Percentiles rank a stretch among this genome's conserved stretches.
phyloP scores from a whole-genome alignment of 768 basidiomycete species.

The Hebeloma cylindrosporum region DNA sequence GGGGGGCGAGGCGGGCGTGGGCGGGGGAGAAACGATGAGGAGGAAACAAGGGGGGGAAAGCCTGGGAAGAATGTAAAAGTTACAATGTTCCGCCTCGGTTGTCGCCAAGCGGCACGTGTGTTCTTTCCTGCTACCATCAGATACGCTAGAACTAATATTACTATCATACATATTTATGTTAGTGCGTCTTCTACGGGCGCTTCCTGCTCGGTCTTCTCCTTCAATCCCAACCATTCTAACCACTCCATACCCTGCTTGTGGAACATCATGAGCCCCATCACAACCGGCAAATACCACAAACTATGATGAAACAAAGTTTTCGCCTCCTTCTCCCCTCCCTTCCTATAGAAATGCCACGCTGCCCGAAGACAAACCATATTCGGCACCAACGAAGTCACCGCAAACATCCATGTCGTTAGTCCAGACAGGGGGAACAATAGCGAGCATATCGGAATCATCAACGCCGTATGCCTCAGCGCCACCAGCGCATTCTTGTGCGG shows the following conservation, averaged over 20 bases:
- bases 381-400: conserved; percentile 70
- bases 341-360: conserved; percentile 75
- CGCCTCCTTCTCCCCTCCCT: conserved; percentile 75
- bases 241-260: conserved; percentile 88
- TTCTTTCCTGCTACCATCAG: not conserved
- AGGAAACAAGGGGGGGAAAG: conserved; percentile 14
- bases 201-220: conserved; percentile 26
- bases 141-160: not conserved
- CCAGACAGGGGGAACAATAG: conserved; percentile 86
- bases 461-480: conserved; percentile 75
- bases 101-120: conserved; percentile 20
- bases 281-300: conserved; percentile 87
- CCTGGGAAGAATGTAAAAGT: conserved; percentile 16
- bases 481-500: conserved; percentile 84
- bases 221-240: conserved; percentile 58
- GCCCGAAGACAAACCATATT: conserved; percentile 69
- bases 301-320: conserved; percentile 75
- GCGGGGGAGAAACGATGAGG: conserved; percentile 11
- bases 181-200: conserved; percentile 1
- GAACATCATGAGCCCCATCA: conserved; percentile 91
- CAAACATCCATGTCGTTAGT: conserved; percentile 90
- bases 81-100: conserved; percentile 7
- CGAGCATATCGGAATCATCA: conserved; percentile 77
- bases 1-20: conserved; percentile 2
- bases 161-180: conserved; percentile 6